These are phyloP conservation scores for Phytophthora tentaculata DNA, from an alignment of 352 stramenopile species.

Conservation along the genomic window DNA sequence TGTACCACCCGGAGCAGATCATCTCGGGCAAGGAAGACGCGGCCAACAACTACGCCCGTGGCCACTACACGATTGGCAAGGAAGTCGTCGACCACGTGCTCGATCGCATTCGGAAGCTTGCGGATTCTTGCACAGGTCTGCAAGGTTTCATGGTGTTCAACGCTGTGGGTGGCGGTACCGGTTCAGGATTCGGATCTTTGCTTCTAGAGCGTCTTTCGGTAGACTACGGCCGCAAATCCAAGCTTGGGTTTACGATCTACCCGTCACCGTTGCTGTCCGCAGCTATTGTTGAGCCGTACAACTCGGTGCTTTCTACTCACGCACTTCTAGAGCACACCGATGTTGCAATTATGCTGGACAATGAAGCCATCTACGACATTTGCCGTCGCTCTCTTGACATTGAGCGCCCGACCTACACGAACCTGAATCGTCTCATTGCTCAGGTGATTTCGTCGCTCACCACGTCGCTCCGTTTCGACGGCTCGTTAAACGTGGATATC, in stretches of 20 bases:
- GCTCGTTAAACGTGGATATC: slow-evolving; percentile 97
- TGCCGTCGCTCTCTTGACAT: slow-evolving; percentile 96
- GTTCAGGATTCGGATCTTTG: slow-evolving; percentile 96
- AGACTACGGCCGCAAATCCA: slow-evolving; percentile 98
- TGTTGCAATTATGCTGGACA: slow-evolving; percentile 96
- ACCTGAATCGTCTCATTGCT: slow-evolving; percentile 98
- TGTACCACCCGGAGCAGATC: slow-evolving; percentile 99
- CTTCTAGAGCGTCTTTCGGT: slow-evolving; percentile 95
- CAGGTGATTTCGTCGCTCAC: slow-evolving; percentile 97
- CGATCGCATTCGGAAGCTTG: slow-evolving; percentile 97
- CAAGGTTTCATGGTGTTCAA: slow-evolving; percentile 98
- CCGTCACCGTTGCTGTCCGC: slow-evolving; percentile 96
- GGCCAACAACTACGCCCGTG: slow-evolving; percentile 92
- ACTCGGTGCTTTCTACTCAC: slow-evolving; percentile 97
- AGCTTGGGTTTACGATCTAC: slow-evolving; percentile 98
- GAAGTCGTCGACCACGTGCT: slow-evolving; percentile 97
- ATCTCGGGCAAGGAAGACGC: slow-evolving; percentile 98
- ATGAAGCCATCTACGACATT: slow-evolving; percentile 96
- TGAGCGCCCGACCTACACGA: slow-evolving; percentile 95
- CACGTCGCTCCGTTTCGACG: slow-evolving; percentile 96
- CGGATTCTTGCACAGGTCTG: slow-evolving; percentile 96
- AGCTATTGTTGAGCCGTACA: slow-evolving; percentile 98
- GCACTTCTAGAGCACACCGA: slow-evolving; percentile 96
- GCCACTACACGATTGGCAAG: slow-evolving; percentile 94
- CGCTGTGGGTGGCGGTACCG: slow-evolving; percentile 96